Percentiles rank a stretch among this genome's conserved stretches.
phyloP scores from a whole-genome alignment of 116 monocot genomes.

The Phalaenopsis hybrid region DNA sequence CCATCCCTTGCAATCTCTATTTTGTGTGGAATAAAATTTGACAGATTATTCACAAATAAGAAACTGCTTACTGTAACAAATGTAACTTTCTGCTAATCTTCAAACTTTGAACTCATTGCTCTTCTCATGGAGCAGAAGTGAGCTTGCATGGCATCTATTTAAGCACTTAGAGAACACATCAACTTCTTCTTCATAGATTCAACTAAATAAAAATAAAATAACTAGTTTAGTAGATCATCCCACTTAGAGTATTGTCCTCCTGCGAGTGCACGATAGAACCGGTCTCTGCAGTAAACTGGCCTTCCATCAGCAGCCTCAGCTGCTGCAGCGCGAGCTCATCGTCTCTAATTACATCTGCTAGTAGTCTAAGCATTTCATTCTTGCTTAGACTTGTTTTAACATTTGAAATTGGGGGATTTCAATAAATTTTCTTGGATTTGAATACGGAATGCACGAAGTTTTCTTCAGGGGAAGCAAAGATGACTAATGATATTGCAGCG shows the following conservation, averaged over 20 bases:
- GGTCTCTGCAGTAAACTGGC: slow-evolving; percentile 88
- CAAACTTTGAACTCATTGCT: neutral
- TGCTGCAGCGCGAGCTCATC: slow-evolving; percentile 87
- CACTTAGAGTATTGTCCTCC: slow-evolving; percentile 95
- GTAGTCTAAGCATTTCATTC: slow-evolving; percentile 67
- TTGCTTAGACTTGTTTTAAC: slow-evolving; percentile 44
- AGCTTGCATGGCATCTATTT: too few species aligned
- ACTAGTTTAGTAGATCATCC: slow-evolving; percentile 78
- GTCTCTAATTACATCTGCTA: slow-evolving; percentile 64
- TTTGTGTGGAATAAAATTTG: neutral
- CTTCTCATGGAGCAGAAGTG: neutral
- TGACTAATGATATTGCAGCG: slow-evolving; percentile 48
- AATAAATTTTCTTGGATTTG: slow-evolving; percentile 21
- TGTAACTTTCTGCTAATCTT: too few species aligned
- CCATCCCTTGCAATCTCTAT: too few species aligned
- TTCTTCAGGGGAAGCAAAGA: slow-evolving; percentile 64
- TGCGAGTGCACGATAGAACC: slow-evolving; percentile 77
- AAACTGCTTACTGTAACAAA: neutral
- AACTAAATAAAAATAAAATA: neutral
- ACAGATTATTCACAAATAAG: neutral
- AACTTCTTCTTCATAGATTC: too few species aligned
- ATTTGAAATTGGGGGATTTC: slow-evolving; percentile 28
- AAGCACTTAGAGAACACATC: slow-evolving; percentile 38
- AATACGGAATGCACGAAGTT: slow-evolving; percentile 39
- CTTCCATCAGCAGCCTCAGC: slow-evolving; percentile 94